Evolutionary conservation across 2,329 filamentous ascomycete genomes (phyloP), one percentile per base, ranked within the genome.

Genomic region (Cytospora leucostoma): DNA sequence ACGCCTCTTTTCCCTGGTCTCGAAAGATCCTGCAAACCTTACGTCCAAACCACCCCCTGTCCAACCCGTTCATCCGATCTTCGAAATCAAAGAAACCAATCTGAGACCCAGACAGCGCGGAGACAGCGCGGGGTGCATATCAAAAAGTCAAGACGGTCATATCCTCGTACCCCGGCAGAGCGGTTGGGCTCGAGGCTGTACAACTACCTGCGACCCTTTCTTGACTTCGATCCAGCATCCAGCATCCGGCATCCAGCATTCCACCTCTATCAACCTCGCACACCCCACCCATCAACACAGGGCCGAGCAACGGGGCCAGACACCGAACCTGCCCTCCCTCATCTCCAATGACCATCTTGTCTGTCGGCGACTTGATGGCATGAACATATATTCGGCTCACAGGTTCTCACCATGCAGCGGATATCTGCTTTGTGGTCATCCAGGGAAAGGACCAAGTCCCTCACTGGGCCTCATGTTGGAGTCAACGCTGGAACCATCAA

Each of bases 371-470:
- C 65, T 60, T 64, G 40, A 66, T 66, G 64, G 64, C 64, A 54
- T 66, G 54, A 64, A 56, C 49, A 59, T 34, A 56, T 47, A 33
- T 54, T 55, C n/a, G 40, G 33, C 19, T 58, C 40, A 59, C 38
- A 57, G 33, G 58, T 27, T 56, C 56, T 56, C 68, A 72, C 69
- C 69, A 80, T 81, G 79, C 78, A 80, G 74, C 78, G 79, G 66
- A 76, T 81, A 68, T 79, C 79, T 65, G 73, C 77, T 58, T 72
- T 81, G 66, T 77, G 80, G 72, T 77, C 78, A 32, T 70, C 71
- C 65, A 74, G 74, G 73, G 74, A 77, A 62, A 68, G 71, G 61
- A 65, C 70, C 62, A 72, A 67, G 19, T 56, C 56, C 21, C 47
- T 59, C 11, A 38, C 35, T n/a, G 13, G 38, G 52, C 21, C 59